phyloP scores from a whole-genome alignment of 148 eudicot genomes.

The Cornus kousa region DNA sequence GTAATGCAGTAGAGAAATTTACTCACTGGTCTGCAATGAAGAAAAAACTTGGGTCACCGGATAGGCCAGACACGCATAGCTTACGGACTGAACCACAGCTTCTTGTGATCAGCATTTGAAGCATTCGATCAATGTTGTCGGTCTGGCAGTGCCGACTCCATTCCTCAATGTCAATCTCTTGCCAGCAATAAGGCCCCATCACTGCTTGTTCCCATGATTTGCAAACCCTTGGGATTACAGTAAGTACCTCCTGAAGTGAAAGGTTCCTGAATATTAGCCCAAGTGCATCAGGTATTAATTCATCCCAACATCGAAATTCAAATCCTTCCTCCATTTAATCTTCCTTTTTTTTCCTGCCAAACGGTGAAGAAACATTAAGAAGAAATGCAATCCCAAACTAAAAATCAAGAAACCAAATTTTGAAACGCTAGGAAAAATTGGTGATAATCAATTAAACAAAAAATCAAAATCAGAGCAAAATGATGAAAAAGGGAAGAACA shows the following conservation, averaged over 20 bases:
- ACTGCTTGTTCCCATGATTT: conserved; percentile 70
- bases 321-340: conserved; percentile 41
- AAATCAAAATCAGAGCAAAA: no score
- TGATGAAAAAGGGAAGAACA: background rate
- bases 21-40: conserved; percentile 75
- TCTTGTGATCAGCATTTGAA: conserved; percentile 50
- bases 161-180: conserved; percentile 73
- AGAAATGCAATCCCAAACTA: background rate
- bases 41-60: conserved; percentile 35
- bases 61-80: conserved; percentile 61
- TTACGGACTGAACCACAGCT: conserved; percentile 62
- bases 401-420: background rate
- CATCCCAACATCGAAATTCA: conserved; percentile 56
- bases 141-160: conserved; percentile 62
- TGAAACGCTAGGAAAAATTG: background rate
- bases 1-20: background rate
- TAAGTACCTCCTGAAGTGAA: conserved; percentile 59
- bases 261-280: conserved; percentile 68
- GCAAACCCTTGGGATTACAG: conserved; percentile 68
- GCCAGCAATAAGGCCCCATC: conserved; percentile 85
- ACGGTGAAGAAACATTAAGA: background rate
- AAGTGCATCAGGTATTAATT: conserved; percentile 67
- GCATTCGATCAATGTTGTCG: conserved; percentile 62
- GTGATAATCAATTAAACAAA: background rate
- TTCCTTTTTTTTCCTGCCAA: background rate